Percentiles rank a stretch among this genome's conserved stretches.
Conservation (phyloP, 2,329 filamentous ascomycete genomes). For the Fusarium sp. region DNA sequence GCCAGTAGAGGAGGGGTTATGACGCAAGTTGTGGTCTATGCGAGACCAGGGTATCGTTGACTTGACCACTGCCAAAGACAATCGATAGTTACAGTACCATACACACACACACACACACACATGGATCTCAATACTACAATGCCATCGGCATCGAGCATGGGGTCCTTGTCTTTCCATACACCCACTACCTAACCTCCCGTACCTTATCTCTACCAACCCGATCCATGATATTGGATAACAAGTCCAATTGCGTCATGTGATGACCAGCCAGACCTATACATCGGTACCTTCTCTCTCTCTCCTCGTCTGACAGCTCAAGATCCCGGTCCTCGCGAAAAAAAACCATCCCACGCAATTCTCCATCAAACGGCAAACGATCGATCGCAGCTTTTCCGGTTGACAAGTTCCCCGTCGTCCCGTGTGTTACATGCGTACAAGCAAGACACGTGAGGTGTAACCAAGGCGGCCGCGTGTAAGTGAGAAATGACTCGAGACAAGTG, state of each 20-base stretch:
- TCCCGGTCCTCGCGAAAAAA: not conserved
- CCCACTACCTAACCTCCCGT: not conserved
- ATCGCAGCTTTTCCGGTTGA: not conserved
- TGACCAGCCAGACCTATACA: not conserved
- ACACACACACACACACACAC: not conserved
- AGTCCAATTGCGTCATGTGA: not conserved
- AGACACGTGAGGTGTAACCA: not conserved
- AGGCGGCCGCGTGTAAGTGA: not conserved
- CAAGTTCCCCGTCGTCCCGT: not conserved
- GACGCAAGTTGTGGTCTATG: conserved; percentile 3
- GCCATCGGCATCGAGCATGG: not conserved
- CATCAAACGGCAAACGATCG: not conserved
- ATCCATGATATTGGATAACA: not conserved
- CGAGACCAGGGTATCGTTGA: not conserved
- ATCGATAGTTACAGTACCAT: not conserved
- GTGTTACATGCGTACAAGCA: not conserved
- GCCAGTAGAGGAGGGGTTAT: not conserved
- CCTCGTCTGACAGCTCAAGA: not conserved
- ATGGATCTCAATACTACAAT: not conserved
- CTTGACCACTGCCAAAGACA: not conserved
- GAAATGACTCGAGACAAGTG: not conserved
- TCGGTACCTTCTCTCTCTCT: not conserved
- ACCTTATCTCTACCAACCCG: not conserved
- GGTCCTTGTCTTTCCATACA: not conserved
- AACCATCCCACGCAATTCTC: not conserved